Conservation (phyloP, 805 yeast genomes). For the Candida mattraensis region DNA sequence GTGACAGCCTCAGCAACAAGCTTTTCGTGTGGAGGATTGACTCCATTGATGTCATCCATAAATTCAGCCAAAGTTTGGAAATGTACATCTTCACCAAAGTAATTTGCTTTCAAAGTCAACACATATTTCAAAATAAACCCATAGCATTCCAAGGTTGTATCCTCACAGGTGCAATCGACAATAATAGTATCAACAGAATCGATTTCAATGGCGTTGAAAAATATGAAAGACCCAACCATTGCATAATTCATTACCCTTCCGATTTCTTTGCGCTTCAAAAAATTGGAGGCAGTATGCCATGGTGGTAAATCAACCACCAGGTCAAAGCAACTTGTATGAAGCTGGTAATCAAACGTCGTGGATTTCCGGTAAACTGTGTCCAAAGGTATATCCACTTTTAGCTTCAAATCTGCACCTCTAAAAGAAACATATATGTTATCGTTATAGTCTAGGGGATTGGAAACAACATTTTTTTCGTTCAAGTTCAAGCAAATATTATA, state of each 20-base stretch:
- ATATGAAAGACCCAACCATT: conserved; percentile 65
- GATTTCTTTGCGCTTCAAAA: conserved; percentile 58
- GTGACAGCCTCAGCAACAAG: conserved; percentile 1
- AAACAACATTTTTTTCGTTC: conserved; percentile 84
- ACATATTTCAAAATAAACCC: conserved; percentile 80
- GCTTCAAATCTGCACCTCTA: conserved; percentile 56
- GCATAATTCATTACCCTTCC: conserved; percentile 67
- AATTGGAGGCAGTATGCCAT: conserved; percentile 85
- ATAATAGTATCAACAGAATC: conserved; percentile 69
- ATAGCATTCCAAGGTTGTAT: conserved; percentile 67
- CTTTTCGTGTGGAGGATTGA: background rate
- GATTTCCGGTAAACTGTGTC: conserved; percentile 51
- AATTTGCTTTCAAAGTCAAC: conserved; percentile 77
- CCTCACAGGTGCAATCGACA: conserved; percentile 63
- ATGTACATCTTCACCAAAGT: conserved; percentile 82
- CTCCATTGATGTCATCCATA: conserved; percentile 32
- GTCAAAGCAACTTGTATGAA: conserved; percentile 59
- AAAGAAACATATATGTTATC: conserved; percentile 78
- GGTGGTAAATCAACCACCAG: conserved; percentile 76
- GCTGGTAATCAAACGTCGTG: conserved; percentile 48
- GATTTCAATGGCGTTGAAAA: conserved; percentile 55
- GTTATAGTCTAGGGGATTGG: conserved; percentile 80
- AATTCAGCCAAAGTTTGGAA: conserved; percentile 88
- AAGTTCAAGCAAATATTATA: conserved; percentile 72
- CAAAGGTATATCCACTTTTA: conserved; percentile 58